Evolutionary conservation across 176 grass and related monocot genomes (phyloP), one percentile per base, ranked within the genome.

Genomic region (Musa acuminata): DNA sequence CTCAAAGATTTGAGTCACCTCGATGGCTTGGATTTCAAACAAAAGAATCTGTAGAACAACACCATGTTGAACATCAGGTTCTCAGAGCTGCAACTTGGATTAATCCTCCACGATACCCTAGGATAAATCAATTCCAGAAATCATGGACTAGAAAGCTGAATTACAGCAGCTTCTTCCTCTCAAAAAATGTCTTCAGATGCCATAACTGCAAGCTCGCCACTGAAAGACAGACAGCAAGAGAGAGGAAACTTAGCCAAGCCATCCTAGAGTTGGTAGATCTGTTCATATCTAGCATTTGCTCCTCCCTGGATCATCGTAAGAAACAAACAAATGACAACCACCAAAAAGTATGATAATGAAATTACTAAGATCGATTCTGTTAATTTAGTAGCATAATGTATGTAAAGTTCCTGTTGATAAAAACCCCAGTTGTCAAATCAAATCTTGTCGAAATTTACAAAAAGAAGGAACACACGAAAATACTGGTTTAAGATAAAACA

Each of bases 101-200:
- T 26, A n/a, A 26, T 26, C 25, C 25, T 26, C 25, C 25, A 26
- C 1, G 25, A 26, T 26, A 26, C 25, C 25, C 25, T 26, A 26
- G 19, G 14, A 59, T 12, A 19, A 19, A 59, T 59, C 55, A 59
- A 59, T 19, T 13, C 1, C 55, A 59, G 10, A 59, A 14, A 59
- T 16, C 8, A 59, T 59, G 55, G 16, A 19, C 58, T 69, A 64
- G n/a, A 35, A 24, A 79, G 2, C 8, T 13, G 79, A 26, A 76
- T 79, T 83, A 96, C 60, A 96, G 83, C 73, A 96, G 81, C 78
- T 96, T 96, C 87, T 96, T 96, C 70, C 93, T 92, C 84, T 96
- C 93, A 17, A 96, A 96, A 84, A 92, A 96, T 68, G 89, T 92
- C 72, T 96, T 96, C 19, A 96, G 79, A 52, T 96, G 87, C 93